These are phyloP conservation scores for Penicillium atrosanguineum DNA, from an alignment of 495 filamentous ascomycete genomes.

Conservation along the genomic window DNA sequence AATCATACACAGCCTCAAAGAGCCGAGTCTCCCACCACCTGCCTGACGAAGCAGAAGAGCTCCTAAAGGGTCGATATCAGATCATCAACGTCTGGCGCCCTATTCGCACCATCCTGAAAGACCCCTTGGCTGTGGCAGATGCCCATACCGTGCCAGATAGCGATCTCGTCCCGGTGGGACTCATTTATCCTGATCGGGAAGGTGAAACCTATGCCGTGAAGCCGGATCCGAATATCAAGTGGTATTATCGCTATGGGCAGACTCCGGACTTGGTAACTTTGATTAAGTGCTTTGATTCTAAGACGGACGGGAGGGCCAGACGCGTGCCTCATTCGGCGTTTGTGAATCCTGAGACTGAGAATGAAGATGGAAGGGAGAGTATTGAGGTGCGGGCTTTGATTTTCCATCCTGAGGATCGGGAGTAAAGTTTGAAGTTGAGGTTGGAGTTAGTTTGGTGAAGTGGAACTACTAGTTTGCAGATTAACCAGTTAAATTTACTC, in stretches of 20 bases:
- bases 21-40: slow-evolving; percentile 60
- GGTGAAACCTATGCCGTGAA: slow-evolving; percentile 47
- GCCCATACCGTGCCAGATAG: slow-evolving; percentile 42
- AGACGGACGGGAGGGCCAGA: slow-evolving; percentile 52
- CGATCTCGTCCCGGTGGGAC: slow-evolving; percentile 43
- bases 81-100: slow-evolving; percentile 83
- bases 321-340: slow-evolving; percentile 64
- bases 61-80: slow-evolving; percentile 64
- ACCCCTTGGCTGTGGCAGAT: slow-evolving; percentile 63
- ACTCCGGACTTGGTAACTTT: slow-evolving; percentile 59
- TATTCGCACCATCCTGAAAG: slow-evolving; percentile 59
- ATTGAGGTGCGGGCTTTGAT: slow-evolving; percentile 63
- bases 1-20: slow-evolving; percentile 58
- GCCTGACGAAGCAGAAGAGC: slow-evolving; percentile 57
- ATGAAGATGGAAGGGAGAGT: slow-evolving; percentile 55
- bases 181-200: slow-evolving; percentile 50
- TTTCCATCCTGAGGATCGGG: slow-evolving; percentile 49
- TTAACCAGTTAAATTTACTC: not conserved
- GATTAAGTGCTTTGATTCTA: slow-evolving; percentile 72
- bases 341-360: slow-evolving; percentile 48
- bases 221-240: slow-evolving; percentile 41
- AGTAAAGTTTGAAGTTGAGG: slow-evolving; percentile 19
- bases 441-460: too few species aligned
- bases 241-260: slow-evolving; percentile 53
- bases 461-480: not conserved